Base-by-base conservation (phyloP, 2,329 filamentous ascomycete species). In the Podosphaera aphanis region DNA sequence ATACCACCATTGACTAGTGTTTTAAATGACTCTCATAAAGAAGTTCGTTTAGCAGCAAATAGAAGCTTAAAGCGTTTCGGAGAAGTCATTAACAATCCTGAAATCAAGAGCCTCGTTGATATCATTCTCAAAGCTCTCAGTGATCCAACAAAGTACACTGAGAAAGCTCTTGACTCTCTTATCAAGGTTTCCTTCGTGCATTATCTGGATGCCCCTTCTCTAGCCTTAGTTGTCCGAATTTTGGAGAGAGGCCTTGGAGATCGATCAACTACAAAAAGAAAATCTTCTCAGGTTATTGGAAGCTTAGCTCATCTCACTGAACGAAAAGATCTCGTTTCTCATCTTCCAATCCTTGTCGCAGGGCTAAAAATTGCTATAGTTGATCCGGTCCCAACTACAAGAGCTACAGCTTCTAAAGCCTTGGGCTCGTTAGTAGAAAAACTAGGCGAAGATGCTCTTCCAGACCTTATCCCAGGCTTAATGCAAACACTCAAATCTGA, bases 121-220 rank as follows among this genome's bases (percentile, higher is more conserved):
- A 81, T 94, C 47, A 72, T 98, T 29, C 77, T 98, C 54, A 95
- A 94, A 64, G 92, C 90, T 50, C 74, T 98, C 49, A 98, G 90
- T 57, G 90, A 98, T 60, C 86, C 90, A 1, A 98, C 88, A 0
- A 95, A 90, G 60, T 84, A 93, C 64, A 98, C 92, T 0, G 88
- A 98, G 57, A 83, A 92, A 53, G 90, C 90, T 15, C 68, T 98
- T 49, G 88, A 98, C 60, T 70, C 84, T 0, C 72, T 98, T 48
- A 94, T 98, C 66, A 94, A 93, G 64, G 83, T 98, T n/a, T 85
- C 85, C 43, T 98, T 98, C 59, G 78, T 94, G 13, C 90, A 98
- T 63, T 98, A 95, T 59, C 72, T 98, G n/a, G 90, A 98, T 62
- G 83, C 92, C 0, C 90, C 90, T 4, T 98, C 92, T 2, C 69